phyloP scores from a whole-genome alignment of 2,329 filamentous ascomycete species.

The Gliomastix tumulicola region DNA sequence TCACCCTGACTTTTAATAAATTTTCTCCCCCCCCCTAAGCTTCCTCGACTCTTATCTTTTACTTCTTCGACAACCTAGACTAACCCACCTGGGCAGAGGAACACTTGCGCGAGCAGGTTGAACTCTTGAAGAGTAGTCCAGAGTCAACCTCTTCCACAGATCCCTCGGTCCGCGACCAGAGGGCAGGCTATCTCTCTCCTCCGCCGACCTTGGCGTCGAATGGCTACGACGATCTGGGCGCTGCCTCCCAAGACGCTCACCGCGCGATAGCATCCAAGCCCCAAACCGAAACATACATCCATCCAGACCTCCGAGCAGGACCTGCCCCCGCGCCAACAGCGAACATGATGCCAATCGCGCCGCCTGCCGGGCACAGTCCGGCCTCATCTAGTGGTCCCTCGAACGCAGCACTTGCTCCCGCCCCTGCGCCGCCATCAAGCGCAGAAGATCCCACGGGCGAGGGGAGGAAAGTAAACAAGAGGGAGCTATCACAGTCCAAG shows the following conservation, averaged over 20 bases:
- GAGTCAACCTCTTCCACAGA: slow-evolving; percentile 19
- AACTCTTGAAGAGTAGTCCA: slow-evolving; percentile 30
- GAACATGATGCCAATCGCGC: slow-evolving; percentile 29
- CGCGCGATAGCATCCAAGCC: slow-evolving; percentile 23
- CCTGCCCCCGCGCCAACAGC: slow-evolving; percentile 14
- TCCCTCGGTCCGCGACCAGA: slow-evolving; percentile 15
- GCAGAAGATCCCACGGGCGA: slow-evolving; percentile 29
- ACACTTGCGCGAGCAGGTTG: slow-evolving; percentile 34
- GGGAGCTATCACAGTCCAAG: slow-evolving; percentile 91
- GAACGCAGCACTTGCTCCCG: slow-evolving; percentile 15
- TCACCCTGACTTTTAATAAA: no score
- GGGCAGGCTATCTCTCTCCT: slow-evolving; percentile 16
- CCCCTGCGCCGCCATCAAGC: slow-evolving; percentile 20
- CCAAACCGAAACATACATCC: slow-evolving; percentile 38
- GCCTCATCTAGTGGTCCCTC: slow-evolving; percentile 16
- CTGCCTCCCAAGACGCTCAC: slow-evolving; percentile 23
- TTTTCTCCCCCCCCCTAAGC: no score
- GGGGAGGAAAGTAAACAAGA: slow-evolving; percentile 66
- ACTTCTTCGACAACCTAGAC: no score
- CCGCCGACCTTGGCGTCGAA: slow-evolving; percentile 26
- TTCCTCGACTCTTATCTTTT: no score
- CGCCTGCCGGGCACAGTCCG: slow-evolving; percentile 22
- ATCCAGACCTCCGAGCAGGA: slow-evolving; percentile 35
- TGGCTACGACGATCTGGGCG: slow-evolving; percentile 36
- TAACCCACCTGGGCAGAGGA: no score